Conservation (phyloP, 2,329 filamentous ascomycete species). For the Neonectria neomacrospora region DNA sequence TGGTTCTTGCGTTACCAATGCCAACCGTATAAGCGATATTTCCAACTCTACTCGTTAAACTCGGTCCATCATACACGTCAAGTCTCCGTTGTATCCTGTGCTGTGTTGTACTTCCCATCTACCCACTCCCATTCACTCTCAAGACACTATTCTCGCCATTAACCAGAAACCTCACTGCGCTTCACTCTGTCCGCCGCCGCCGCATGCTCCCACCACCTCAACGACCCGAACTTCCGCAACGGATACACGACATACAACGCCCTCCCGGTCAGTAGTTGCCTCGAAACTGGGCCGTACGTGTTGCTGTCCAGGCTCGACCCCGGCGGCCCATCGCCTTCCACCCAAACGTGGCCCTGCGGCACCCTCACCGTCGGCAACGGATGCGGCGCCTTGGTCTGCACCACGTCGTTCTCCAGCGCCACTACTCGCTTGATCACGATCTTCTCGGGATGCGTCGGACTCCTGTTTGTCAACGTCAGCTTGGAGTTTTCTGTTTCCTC, state of each 20-base stretch:
- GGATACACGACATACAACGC: constrained; percentile 80
- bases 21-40: not conserved
- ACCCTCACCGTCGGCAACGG: constrained; percentile 68
- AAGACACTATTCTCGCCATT: constrained; percentile 23
- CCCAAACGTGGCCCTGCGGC: constrained; percentile 89
- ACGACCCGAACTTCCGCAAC: constrained; percentile 65
- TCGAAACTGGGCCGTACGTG: constrained; percentile 85
- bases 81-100: not conserved
- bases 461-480: constrained; percentile 58
- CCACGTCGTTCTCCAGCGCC: constrained; percentile 80
- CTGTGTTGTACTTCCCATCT: not conserved
- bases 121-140: not conserved
- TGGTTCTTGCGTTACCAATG: not conserved
- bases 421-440: constrained; percentile 85
- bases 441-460: constrained; percentile 75
- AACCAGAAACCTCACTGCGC: constrained; percentile 40
- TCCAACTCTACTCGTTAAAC: not conserved
- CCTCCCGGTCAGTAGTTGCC: constrained; percentile 78
- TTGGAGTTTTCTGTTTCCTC: constrained; percentile 10
- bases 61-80: not conserved
- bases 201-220: constrained; percentile 67
- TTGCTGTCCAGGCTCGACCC: constrained; percentile 84
- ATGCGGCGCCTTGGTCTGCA: constrained; percentile 73
- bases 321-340: constrained; percentile 87
- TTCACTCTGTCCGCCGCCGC: constrained; percentile 24